phyloP scores from a whole-genome alignment of 2,329 filamentous ascomycete species.

The Paraphaeosphaeria sporulosa region DNA sequence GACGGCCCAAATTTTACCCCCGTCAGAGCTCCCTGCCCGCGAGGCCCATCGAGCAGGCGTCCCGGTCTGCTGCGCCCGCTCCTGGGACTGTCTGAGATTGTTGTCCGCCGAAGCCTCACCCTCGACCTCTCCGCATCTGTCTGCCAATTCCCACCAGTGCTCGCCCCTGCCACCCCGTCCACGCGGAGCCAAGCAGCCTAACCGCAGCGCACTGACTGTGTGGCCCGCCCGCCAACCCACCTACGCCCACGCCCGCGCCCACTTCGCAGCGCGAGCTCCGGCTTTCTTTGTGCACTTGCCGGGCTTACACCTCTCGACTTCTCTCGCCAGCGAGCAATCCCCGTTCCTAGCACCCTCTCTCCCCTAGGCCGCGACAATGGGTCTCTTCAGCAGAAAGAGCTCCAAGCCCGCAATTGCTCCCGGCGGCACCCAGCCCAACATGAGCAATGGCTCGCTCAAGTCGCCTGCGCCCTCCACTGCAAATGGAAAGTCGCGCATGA shows the following conservation, averaged over 20 bases:
- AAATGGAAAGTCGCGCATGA: conserved; percentile 46
- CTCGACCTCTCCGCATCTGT: neutral
- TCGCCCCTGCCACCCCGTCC: neutral
- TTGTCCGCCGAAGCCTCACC: neutral
- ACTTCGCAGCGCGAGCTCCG: conserved; percentile 6
- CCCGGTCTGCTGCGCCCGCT: neutral
- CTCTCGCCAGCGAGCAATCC: conserved; percentile 12
- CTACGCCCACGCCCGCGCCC: neutral
- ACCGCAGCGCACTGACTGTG: conserved; percentile 6
- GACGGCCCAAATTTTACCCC: neutral
- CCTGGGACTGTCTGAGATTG: too few relatives aligned
- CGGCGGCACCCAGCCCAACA: conserved; percentile 48
- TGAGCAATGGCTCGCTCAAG: conserved; percentile 59
- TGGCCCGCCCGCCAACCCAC: neutral
- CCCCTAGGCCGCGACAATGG: conserved; percentile 49
- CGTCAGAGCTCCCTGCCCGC: neutral
- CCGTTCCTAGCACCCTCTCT: conserved; percentile 10
- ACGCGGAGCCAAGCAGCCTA: conserved; percentile 13
- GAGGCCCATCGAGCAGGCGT: neutral
- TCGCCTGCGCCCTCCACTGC: conserved; percentile 56
- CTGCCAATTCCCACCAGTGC: conserved; percentile 2
- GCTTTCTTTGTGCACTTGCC: conserved; percentile 11
- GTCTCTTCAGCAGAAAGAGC: conserved; percentile 61
- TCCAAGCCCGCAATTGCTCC: conserved; percentile 50
- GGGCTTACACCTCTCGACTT: conserved; percentile 9